Base-by-base conservation (phyloP, 1,139 yeast genomes). In the Meyerozyma smithsonii region DNA sequence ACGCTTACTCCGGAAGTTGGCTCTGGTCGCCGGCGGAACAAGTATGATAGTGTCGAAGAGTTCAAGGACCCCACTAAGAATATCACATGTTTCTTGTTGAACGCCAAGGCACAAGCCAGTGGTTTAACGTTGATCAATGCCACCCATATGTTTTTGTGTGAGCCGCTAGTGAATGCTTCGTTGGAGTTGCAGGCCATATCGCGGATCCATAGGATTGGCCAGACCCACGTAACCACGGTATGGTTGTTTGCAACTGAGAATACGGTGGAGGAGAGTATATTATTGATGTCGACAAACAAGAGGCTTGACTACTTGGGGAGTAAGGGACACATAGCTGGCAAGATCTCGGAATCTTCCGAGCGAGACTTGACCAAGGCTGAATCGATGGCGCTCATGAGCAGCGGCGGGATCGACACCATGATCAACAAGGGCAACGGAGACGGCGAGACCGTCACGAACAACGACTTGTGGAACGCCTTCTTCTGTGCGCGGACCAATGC, bases 61-160 rank as follows among this genome's bases (percentile, higher is more conserved):
- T 90, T 90, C 62, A 85, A 84, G 47, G 73, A 72, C 38, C 78
- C 87, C 1, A 40, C 44, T 43, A 65, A 77, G 4, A 59, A 65
- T 1, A 74, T 85, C n/a, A 84, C 96, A 0, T 89, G 97, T 57
- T 81, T 90, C 53, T 60, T 92, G 33, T 64, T 92, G 47, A 87
- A 88, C 61, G 92, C 96, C 0, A 82, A 79, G 50, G 84, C 90
- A 0, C 87, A 89, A 54, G 89, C 96, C 8, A 80, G 96, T 23
- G 98, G 97, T 0, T 67, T 92, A 48, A 92, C 96, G 3, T 69
- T 92, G 46, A 80, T 89, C 11, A 90, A 90, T 64, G 97, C 97
- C 0, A 82, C 87, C 0, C 96, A 92, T 58, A 90, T 92, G 0
- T 84, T 87, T 48, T 59, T 89, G 8, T 83, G 96, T 59, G 98